phyloP scores from a whole-genome alignment of 176 grass and related monocot genomes.

The Musa acuminata region DNA sequence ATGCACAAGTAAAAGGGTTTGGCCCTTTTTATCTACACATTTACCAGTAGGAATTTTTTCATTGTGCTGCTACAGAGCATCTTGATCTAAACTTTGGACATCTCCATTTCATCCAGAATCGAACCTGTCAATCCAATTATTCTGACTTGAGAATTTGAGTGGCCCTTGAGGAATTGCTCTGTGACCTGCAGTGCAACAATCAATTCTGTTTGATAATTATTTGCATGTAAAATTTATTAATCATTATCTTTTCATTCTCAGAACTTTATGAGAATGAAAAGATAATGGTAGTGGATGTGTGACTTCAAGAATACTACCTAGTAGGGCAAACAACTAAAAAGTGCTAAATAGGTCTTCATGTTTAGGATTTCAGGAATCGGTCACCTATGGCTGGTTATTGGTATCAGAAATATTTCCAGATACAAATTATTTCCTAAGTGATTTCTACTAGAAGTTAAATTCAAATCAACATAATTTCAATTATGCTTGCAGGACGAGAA shows the following conservation, averaged over 20 bases:
- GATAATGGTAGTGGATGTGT: neutral
- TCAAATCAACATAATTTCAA: neutral
- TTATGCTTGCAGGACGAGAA: neutral
- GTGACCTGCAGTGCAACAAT: neutral
- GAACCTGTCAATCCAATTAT: conserved; percentile 1
- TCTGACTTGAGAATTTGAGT: neutral
- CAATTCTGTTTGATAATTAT: neutral
- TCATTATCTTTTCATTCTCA: too few species aligned
- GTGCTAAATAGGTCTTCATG: too few species aligned
- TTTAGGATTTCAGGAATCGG: too few species aligned
- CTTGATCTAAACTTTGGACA: too few species aligned
- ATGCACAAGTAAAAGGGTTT: too few species aligned
- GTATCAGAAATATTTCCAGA: too few species aligned
- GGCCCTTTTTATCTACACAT: too few species aligned
- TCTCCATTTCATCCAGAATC: neutral
- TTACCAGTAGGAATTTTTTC: too few species aligned
- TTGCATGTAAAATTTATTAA: neutral
- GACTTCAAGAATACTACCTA: neutral
- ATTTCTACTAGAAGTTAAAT: neutral
- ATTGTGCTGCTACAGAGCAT: too few species aligned
- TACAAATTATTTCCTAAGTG: neutral
- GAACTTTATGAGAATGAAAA: neutral
- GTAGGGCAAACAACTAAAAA: neutral
- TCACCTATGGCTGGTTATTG: too few species aligned
- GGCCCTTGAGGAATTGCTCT: neutral